These are phyloP conservation scores for Testicularia cyperi DNA, from an alignment of 1,284 basidiomycete genomes.

Conservation along the genomic window DNA sequence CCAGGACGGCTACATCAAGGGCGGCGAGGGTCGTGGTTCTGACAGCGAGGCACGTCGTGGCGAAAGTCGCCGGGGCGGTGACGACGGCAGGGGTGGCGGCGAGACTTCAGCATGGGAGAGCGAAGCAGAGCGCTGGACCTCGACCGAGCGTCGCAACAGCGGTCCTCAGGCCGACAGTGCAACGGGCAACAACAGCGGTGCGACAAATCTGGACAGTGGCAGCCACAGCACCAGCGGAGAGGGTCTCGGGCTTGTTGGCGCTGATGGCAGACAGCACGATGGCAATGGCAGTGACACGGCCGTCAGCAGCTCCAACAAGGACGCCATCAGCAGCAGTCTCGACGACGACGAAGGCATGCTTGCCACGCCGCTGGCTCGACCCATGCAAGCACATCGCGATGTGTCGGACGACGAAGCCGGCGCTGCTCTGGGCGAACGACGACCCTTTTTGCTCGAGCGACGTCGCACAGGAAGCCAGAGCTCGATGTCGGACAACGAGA, in stretches of 20 bases:
- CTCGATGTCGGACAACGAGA: conserved; percentile 29
- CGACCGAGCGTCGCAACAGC: conserved; percentile 9
- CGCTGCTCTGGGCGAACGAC: conserved; percentile 7
- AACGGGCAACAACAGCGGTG: too few species aligned
- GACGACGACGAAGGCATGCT: conserved; percentile 37
- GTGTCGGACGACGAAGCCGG: conserved; percentile 20
- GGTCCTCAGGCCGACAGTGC: too few species aligned
- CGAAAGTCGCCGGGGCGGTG: conserved; percentile 8
- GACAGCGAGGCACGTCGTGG: conserved; percentile 32
- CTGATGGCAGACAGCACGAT: neutral
- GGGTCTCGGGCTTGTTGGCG: too few species aligned
- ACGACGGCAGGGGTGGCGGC: conserved; percentile 16
- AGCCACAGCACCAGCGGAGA: too few species aligned
- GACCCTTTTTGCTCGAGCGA: conserved; percentile 25
- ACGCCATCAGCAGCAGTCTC: conserved; percentile 20
- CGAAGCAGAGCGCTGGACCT: conserved; percentile 36
- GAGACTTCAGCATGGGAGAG: conserved; percentile 45
- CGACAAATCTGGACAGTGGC: too few species aligned
- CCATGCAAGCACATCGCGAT: conserved; percentile 2
- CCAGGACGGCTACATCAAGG: conserved; percentile 56
- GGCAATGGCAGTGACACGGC: conserved; percentile 5
- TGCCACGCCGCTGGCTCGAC: conserved; percentile 31
- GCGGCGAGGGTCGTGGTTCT: conserved; percentile 44
- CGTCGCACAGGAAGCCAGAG: conserved; percentile 23
- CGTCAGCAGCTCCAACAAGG: conserved; percentile 9